Evolutionary conservation across 106 monocot species (phyloP).

Genomic region (Phalaenopsis aphrodite): DNA sequence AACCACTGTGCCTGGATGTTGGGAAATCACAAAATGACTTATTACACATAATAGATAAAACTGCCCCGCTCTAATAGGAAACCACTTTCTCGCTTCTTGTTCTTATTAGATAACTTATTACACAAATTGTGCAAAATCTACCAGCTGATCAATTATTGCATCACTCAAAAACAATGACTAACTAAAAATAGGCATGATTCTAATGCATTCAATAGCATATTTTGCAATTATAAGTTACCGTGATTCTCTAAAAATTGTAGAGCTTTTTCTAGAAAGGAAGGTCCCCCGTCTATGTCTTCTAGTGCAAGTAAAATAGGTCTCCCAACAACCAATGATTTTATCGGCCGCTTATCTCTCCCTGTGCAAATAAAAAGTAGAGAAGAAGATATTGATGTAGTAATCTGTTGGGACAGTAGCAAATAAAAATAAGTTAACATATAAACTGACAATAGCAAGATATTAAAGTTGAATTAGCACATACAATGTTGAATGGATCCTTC

Average conservation of each 20-base stretch:
- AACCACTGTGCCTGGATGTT: no score
- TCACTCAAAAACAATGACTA: not conserved
- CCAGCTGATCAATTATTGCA: not conserved
- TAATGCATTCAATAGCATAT: not conserved
- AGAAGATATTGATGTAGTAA: slow-evolving; percentile 5
- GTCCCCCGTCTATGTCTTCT: slow-evolving; percentile 98
- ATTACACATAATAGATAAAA: no score
- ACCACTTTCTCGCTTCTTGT: not conserved
- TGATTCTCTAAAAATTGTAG: slow-evolving; percentile 78
- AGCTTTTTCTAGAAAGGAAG: slow-evolving; percentile 93
- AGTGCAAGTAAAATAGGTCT: slow-evolving; percentile 97
- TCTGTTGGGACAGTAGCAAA: not conserved
- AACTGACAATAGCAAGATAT: not conserved
- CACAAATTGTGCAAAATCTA: not conserved
- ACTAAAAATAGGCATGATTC: not conserved
- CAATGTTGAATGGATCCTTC: slow-evolving; percentile 87
- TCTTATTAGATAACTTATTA: not conserved
- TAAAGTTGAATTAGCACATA: slow-evolving; percentile 14
- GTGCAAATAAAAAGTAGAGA: slow-evolving; percentile 10
- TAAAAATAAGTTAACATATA: not conserved
- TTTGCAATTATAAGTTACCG: slow-evolving; percentile 34
- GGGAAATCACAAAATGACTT: no score
- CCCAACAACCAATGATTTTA: slow-evolving; percentile 92
- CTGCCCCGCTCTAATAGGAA: no score
- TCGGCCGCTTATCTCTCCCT: slow-evolving; percentile 93